Evolutionary conservation across 2,329 filamentous ascomycete genomes (phyloP).

Genomic region (Aspergillus piperis): DNA sequence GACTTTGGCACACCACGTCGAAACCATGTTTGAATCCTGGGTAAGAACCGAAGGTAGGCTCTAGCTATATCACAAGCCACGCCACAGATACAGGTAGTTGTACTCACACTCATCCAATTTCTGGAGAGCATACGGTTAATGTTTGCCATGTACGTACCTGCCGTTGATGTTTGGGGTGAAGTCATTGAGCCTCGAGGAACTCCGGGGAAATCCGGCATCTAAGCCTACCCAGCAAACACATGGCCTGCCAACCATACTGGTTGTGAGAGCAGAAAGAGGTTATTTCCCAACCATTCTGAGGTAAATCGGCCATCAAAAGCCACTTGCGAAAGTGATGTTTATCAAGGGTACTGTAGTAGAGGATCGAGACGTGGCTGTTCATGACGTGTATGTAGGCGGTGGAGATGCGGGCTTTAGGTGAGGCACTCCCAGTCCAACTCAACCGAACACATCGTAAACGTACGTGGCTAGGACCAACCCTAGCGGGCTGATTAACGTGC

Average conservation of each 20-base stretch:
- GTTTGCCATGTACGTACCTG: not conserved
- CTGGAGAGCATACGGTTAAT: not conserved
- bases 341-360: not conserved
- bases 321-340: not conserved
- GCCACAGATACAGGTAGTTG: not conserved
- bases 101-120: not conserved
- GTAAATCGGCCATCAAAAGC: not conserved
- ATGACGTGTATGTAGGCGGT: conserved; percentile 15
- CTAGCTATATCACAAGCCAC: conserved; percentile 12
- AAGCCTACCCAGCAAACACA: not conserved
- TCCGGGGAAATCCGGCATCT: not conserved
- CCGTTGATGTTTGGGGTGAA: not conserved
- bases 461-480: conserved; percentile 1
- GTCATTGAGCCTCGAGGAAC: not conserved
- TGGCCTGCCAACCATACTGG: not conserved
- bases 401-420: conserved; percentile 10
- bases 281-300: not conserved
- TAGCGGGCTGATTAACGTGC: not conserved
- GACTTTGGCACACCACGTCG: not conserved
- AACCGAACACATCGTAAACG: conserved; percentile 1
- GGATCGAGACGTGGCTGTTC: conserved; percentile 5
- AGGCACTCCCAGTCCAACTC: conserved; percentile 6
- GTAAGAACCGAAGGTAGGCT: not conserved
- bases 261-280: not conserved
- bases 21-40: not conserved